These are phyloP conservation scores for Coccomyxa sp. DNA, from an alignment of 139 green algal species.

Conservation along the genomic window DNA sequence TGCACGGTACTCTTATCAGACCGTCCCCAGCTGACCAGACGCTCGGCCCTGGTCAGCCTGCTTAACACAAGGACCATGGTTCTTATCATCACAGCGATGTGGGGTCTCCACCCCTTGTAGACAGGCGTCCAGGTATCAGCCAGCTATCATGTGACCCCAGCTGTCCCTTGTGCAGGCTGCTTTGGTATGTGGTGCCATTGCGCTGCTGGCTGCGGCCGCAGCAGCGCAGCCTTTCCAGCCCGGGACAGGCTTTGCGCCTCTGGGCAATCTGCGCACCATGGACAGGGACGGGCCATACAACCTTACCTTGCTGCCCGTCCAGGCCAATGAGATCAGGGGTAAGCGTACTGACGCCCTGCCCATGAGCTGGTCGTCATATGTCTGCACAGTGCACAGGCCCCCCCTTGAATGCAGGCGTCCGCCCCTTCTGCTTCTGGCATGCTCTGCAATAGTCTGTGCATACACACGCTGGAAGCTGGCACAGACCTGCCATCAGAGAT, in stretches of 20 bases:
- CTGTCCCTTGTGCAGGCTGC: background rate
- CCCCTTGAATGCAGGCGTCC: background rate
- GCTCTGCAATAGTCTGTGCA: background rate
- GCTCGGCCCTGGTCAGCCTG: no score
- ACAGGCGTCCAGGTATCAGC: no score
- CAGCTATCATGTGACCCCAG: no score
- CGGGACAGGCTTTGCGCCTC: background rate
- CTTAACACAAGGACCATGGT: no score
- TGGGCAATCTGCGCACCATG: conserved; percentile 16
- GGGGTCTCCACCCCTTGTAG: no score
- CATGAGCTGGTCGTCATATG: background rate
- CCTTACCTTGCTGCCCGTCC: conserved; percentile 11
- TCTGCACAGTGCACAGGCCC: background rate
- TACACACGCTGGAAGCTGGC: no score
- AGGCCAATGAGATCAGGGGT: conserved; percentile 25
- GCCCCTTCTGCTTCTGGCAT: background rate
- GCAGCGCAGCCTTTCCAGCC: background rate
- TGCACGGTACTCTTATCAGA: no score
- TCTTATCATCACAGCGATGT: no score
- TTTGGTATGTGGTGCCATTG: background rate
- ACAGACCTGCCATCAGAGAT: no score
- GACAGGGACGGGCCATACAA: conserved; percentile 25
- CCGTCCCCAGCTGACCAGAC: no score
- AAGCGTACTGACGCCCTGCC: background rate
- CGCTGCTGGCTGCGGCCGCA: background rate